Evolutionary conservation across 2,329 filamentous ascomycete species (phyloP), one percentile per base, ranked within the genome.

Genomic region (Fusarium sp.): DNA sequence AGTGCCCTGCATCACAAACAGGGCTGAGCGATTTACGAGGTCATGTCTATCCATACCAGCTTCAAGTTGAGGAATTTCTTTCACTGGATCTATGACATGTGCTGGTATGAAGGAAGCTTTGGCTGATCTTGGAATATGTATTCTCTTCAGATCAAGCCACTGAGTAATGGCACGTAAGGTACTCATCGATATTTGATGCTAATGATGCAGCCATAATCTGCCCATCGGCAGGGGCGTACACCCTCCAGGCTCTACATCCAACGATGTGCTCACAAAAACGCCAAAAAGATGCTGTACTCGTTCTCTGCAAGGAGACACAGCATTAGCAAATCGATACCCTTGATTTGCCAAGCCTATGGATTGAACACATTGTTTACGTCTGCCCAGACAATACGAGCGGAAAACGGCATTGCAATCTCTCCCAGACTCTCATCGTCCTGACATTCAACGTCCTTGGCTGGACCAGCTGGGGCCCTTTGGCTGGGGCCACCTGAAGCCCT

Each of bases 61-160:
- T 72, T 48, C 67, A 59, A n/a, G 35, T 32, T 44, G 58, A 69
- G 67, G 72, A 71, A 74, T 72, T 58, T 69, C 60, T 68, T 72
- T 55, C 48, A 13, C 53, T 64, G 48, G 38, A 60, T 62, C 45
- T 38, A 72, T 63, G 66, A 26, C 66, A 59, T 69, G 18, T 50
- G 44, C 56, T 48, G 70, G 66, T 48, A 70, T 38, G 65, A 32
- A 44, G 70, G 58, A 64, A 44, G 41, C 35, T 56, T 69, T 41
- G 28, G 53, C 66, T 44, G 57, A 65, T 62, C 57, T 67, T 28
- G 30, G 20, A 18, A n/a, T 55, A 41, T 18, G 18, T 41, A 41
- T 18, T 51, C 35, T 53, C 44, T 20, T 59, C 14, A 17, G 32
- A 24, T 53, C 32, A 51, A 36, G 24, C 44, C 44, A 35, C 28